These are phyloP conservation scores for Poteriospumella lacustris DNA, from an alignment of 108 stramenopile genomes.

Conservation along the genomic window DNA sequence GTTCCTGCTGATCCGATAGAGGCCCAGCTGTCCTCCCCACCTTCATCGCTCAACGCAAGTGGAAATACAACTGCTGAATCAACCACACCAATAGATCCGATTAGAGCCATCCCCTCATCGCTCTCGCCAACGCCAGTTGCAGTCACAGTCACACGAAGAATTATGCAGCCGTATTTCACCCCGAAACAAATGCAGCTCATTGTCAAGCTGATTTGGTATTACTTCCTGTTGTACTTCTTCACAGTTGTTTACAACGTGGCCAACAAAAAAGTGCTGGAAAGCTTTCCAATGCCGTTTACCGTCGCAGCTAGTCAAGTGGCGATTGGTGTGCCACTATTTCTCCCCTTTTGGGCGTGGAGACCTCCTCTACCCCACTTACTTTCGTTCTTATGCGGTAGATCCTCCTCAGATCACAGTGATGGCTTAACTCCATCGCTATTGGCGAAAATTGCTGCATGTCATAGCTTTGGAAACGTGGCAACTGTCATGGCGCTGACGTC, in stretches of 20 bases:
- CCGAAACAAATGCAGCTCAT: neutral
- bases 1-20: too few relatives aligned
- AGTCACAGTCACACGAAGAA: too few relatives aligned
- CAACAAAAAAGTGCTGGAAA: neutral
- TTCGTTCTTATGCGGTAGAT: neutral
- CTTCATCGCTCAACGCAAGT: neutral
- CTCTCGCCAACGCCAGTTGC: too few relatives aligned
- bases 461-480: constrained; percentile 38
- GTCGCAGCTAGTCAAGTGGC: neutral
- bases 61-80: too few relatives aligned
- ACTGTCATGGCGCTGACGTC: constrained; percentile 47
- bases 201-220: neutral
- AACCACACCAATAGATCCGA: too few relatives aligned
- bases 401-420: neutral
- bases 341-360: constrained; percentile 27
- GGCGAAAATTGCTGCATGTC: neutral
- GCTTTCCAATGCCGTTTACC: neutral
- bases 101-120: too few relatives aligned
- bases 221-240: neutral
- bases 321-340: neutral
- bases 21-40: too few relatives aligned
- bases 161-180: too few relatives aligned
- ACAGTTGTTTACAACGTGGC: neutral
- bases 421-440: neutral
- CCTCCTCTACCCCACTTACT: too few relatives aligned